phyloP scores from a whole-genome alignment of 208 protist genomes.

The Vickermania ingenoplastis region DNA sequence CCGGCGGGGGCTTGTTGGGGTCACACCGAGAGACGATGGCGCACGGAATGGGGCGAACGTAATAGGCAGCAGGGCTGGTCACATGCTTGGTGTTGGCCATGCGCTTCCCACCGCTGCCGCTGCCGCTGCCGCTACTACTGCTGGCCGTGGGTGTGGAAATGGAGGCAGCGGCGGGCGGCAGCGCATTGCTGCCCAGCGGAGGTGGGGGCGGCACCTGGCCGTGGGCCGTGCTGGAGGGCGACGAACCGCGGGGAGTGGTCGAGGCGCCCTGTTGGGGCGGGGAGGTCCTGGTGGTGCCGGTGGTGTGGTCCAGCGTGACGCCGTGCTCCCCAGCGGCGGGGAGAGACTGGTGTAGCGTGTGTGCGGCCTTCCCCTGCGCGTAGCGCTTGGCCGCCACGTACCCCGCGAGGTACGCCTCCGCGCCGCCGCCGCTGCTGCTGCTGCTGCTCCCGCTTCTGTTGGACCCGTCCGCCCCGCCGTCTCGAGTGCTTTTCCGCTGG shows the following conservation, averaged over 20 bases:
- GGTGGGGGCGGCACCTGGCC: not conserved
- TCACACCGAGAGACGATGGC: slow-evolving; percentile 59
- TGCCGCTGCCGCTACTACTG: slow-evolving; percentile 2
- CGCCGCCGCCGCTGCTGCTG: slow-evolving; percentile 4
- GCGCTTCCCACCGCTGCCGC: not conserved
- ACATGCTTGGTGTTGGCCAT: slow-evolving; percentile 22
- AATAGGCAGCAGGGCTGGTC: slow-evolving; percentile 44
- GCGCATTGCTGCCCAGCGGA: no score
- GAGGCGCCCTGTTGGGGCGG: not conserved
- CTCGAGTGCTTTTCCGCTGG: slow-evolving; percentile 10
- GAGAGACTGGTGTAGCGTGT: slow-evolving; percentile 13
- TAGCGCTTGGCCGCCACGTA: slow-evolving; percentile 50
- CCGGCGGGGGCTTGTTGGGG: slow-evolving; percentile 18
- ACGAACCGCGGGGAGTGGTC: not conserved
- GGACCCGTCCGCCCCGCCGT: not conserved
- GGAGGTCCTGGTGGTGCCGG: no score
- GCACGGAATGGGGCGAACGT: slow-evolving; percentile 63
- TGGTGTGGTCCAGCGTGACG: not conserved
- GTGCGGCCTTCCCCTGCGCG: slow-evolving; percentile 32
- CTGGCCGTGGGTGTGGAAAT: not conserved
- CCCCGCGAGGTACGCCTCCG: slow-evolving; percentile 29
- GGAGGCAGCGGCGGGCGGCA: not conserved
- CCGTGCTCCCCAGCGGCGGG: not conserved
- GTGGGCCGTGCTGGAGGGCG: not conserved
- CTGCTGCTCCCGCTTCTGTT: not conserved